Base-by-base conservation (phyloP, 257 asterid genomes). In the Cinchona pubescens region DNA sequence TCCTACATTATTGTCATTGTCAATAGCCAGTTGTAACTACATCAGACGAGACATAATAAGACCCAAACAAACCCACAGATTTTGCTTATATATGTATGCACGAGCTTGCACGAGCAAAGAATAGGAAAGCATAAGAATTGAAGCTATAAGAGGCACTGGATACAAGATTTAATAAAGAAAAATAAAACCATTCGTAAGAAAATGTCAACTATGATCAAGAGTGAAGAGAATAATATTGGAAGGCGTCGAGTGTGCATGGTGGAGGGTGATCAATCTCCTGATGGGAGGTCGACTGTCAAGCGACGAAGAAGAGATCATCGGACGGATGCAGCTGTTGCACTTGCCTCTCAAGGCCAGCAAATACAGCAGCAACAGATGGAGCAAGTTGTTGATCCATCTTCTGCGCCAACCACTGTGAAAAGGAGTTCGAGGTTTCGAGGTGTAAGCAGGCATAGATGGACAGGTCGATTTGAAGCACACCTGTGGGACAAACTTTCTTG, bases 351-450 rank as follows among this genome's bases (percentile, higher is more conserved):
- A 16, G 75, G 35, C 19, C 65, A 53, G 16, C 65, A 37, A 29
- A 35, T 23, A 5, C 75, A 34, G 74, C 69, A 72, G 23, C 38
- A 29, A 25, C 73, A 35, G 72, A 45, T 25, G 19, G 61, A 49
- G 64, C 79, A 81, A 79, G 27, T 19, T 5, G 81, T 42, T 11
- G 85, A 69, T 37, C 67, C 29, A 9, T 14, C 75, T 34, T 68
- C 81, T 19, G 78, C 77, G 25, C 81, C 88, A 10, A 83, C 88
- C 3, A 84, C 96, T 1, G 88, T 89, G 77, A 90, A 88, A 61
- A 82, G 94, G 76, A 90, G 96, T 73, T 90, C 96, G 6, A 87
- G 87, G 69, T 90, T 84, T 73, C 90, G 96, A 5, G 96, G 96
- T 1, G 91, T 81, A 7, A 84, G 93, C 83, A 85, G 75, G 82